phyloP scores from a whole-genome alignment of 139 green algal species.

The Pedinophyceae sp. region DNA sequence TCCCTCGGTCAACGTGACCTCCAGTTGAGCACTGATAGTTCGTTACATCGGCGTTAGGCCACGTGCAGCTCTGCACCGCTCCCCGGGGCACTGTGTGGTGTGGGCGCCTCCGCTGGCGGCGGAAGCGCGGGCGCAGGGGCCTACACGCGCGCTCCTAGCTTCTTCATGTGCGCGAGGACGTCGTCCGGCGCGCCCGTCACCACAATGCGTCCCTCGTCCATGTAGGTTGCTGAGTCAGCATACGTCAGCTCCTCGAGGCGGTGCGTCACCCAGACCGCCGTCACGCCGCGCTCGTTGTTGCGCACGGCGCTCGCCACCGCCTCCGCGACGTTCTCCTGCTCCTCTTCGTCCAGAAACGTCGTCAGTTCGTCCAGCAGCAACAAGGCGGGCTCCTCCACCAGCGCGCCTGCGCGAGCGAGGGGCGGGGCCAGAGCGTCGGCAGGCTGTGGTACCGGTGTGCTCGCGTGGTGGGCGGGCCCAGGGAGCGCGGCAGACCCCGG shows the following conservation, averaged over 20 bases:
- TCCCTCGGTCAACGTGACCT: no score
- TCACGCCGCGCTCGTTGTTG: constrained; percentile 32
- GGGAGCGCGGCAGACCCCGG: no score
- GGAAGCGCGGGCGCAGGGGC: no score
- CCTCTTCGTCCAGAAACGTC: constrained; percentile 85
- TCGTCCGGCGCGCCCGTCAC: constrained; percentile 42
- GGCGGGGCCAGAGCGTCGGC: neutral
- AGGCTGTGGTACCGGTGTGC: neutral
- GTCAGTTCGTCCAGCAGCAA: constrained; percentile 97
- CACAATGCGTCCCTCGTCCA: constrained; percentile 58
- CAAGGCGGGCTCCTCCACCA: constrained; percentile 51
- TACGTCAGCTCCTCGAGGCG: constrained; percentile 84
- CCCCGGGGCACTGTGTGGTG: no score
- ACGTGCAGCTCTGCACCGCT: no score
- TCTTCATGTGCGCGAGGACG: no score
- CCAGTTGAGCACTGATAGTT: no score
- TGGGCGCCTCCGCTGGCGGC: no score
- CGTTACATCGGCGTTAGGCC: no score
- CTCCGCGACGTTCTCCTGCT: constrained; percentile 55
- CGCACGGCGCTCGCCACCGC: constrained; percentile 7
- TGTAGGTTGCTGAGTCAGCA: constrained; percentile 75
- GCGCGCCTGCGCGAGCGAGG: constrained; percentile 21
- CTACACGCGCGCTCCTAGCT: no score
- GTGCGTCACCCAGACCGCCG: constrained; percentile 91
- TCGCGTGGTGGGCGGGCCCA: no score